Base-by-base conservation (phyloP, 2,329 filamentous ascomycete species). In the Neonectria magnoliae region DNA sequence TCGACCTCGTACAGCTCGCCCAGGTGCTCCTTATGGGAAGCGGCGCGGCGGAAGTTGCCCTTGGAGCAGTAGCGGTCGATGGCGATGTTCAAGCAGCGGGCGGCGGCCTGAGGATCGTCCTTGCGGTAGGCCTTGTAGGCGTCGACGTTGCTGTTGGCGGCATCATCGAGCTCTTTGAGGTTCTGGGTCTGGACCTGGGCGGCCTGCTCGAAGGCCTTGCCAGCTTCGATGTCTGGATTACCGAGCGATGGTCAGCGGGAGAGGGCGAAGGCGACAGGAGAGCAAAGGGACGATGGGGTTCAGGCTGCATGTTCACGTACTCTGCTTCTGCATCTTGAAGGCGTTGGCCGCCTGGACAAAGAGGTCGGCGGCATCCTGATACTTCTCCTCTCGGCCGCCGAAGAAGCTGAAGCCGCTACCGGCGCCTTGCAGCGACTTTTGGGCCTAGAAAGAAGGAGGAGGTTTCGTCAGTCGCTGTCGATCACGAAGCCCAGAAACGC, bases 51-150 rank as follows among this genome's bases (percentile, higher is more conserved):
- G 81, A 97, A 94, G 80, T 97, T 97, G 67, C 94, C 94, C 81
- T 94, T 94, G 71, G 88, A 82, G 72, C 93, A 95, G 81, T 97
- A 98, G 78, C 96, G 92, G 62, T 89, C 85, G 77, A 98, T 93
- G 44, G 94, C 92, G 69, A 90, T 83, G 69, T 93, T 88, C 60
- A 98, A 83, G 75, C 93, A 94, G 66, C 93, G 85, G 47, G 91
- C 93, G 16, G 94, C 95, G 74, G 95, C 91, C 76, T 93, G 86
- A 20, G 94, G 94, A 74, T 93, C 90, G 57, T 92, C 90, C 81
- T 94, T 97, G 74, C 91, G 88, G 83, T 98, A 98, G 65, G 93
- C 91, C 84, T 98, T 98, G 87, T 94, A 98, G 57, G 96, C 96
- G 79, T 98, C 94, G 75, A 91, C 88, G 66, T 94, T 84, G 52